phyloP scores from a whole-genome alignment of 2,329 filamentous ascomycete species.

The Stemphylium beticola region DNA sequence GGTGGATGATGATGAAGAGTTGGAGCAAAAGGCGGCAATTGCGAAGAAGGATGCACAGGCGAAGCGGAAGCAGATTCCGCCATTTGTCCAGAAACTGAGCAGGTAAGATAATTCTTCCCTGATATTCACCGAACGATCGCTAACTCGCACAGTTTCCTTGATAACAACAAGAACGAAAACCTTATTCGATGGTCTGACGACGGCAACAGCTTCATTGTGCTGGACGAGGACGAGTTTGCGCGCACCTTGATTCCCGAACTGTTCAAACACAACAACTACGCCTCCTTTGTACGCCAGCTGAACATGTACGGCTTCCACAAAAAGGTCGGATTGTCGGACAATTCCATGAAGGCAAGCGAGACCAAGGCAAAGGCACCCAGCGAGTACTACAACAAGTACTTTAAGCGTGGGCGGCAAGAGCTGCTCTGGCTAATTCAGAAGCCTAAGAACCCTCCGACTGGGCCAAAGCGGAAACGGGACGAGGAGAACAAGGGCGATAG shows the following conservation, averaged over 20 bases:
- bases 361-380: constrained; percentile 97
- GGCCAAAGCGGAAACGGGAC: constrained; percentile 56
- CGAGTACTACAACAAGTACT: constrained; percentile 97
- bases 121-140: not conserved
- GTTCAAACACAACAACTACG: constrained; percentile 82
- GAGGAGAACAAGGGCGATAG: constrained; percentile 73
- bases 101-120: constrained; percentile 66
- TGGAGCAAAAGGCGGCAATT: constrained; percentile 79
- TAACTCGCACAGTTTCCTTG: constrained; percentile 74
- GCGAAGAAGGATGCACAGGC: constrained; percentile 87
- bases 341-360: constrained; percentile 96
- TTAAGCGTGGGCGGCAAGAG: constrained; percentile 90
- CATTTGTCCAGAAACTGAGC: constrained; percentile 97
- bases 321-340: constrained; percentile 78
- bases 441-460: constrained; percentile 72
- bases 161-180: constrained; percentile 90
- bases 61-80: constrained; percentile 94
- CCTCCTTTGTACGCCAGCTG: constrained; percentile 75
- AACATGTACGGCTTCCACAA: constrained; percentile 65
- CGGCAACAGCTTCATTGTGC: constrained; percentile 93
- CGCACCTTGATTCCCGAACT: constrained; percentile 75
- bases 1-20: constrained; percentile 71
- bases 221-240: constrained; percentile 91
- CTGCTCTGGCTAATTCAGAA: constrained; percentile 96
- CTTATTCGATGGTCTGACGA: constrained; percentile 97